phyloP scores from a whole-genome alignment of 2,329 filamentous ascomycete species.

The Grosmannia huntii region DNA sequence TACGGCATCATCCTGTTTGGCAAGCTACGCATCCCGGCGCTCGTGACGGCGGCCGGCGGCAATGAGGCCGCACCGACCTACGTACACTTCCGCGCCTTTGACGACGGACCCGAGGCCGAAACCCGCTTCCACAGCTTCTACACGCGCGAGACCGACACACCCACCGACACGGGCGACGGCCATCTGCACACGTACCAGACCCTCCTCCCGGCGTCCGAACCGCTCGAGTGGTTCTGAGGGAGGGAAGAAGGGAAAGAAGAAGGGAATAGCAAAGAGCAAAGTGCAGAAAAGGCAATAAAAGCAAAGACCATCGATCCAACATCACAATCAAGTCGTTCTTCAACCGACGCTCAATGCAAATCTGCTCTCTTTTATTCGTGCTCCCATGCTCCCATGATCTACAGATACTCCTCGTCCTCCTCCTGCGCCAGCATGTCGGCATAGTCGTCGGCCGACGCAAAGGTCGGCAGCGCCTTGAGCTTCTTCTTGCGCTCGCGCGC shows the following conservation, averaged over 20 bases:
- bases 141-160: slow-evolving; percentile 27
- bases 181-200: slow-evolving; percentile 28
- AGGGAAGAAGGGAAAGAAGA: neutral
- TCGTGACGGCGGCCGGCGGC: slow-evolving; percentile 17
- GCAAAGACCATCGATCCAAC: no score
- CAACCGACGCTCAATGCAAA: neutral
- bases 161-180: slow-evolving; percentile 18
- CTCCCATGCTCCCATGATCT: neutral
- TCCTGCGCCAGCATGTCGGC: slow-evolving; percentile 70
- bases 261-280: no score
- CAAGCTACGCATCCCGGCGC: slow-evolving; percentile 32
- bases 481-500: slow-evolving; percentile 60
- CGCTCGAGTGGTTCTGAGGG: slow-evolving; percentile 39
- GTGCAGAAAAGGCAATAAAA: no score
- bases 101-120: slow-evolving; percentile 26
- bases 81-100: slow-evolving; percentile 35
- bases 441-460: slow-evolving; percentile 90
- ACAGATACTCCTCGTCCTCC: slow-evolving; percentile 31
- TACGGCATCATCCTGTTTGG: slow-evolving; percentile 37
- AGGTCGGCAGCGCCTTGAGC: slow-evolving; percentile 79
- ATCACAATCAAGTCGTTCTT: neutral
- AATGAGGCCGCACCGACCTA: slow-evolving; percentile 19
- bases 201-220: slow-evolving; percentile 32
- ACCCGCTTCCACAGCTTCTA: slow-evolving; percentile 33
- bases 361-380: neutral